Base-by-base conservation (phyloP, 23 red algal species). In the Gracilaria gracilis region DNA sequence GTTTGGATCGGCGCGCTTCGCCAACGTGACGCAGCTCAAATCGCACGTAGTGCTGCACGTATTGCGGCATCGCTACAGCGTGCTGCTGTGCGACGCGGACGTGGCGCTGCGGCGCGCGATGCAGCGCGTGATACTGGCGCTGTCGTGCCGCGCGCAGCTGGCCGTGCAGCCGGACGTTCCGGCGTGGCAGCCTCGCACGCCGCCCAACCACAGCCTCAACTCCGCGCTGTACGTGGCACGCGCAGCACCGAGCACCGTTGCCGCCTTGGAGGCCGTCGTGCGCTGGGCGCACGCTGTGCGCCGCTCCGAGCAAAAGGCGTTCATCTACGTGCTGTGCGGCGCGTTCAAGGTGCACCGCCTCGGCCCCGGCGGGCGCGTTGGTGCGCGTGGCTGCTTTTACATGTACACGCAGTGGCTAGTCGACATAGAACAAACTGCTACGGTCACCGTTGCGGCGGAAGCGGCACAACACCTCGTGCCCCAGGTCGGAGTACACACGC, bases 311-410 rank as follows among this genome's bases (percentile, higher is more conserved):
- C 96, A 98, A 64, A 94, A 94, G 47, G 92, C 93, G 15, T 98
- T 95, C 39, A 95, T 95, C 67, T 88, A 93, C 55, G 91, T 98
- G 59, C 67, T 93, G 75, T 98, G 96, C 79, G 96, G 96, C 33
- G 94, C 90, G 20, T 87, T 88, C 71, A 94, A 94, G 38, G 77
- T 65, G 23, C 69, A 78, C 54, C 79, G 53, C 57, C 82, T 79
- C 20, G 96, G 89, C 27, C 93, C 85, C 2, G 93, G 92, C 32
- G 40, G 93, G 46, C 35, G 83, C 20, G 17, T 4, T 77, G 88
- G 25, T 92, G 96, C 17, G 81, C 83, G 28, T 89, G 86, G 84
- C 50, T 82, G 28, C 46, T n/a, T n/a, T n/a, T n/a, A n/a, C 32
- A n/a, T n/a, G n/a, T n/a, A n/a, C n/a, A n/a, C n/a, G n/a, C n/a